Percentiles rank a stretch among this genome's conserved stretches.
Evolutionary conservation across 805 yeast species (phyloP).

Genomic region (Kazachstania psychrophila): DNA sequence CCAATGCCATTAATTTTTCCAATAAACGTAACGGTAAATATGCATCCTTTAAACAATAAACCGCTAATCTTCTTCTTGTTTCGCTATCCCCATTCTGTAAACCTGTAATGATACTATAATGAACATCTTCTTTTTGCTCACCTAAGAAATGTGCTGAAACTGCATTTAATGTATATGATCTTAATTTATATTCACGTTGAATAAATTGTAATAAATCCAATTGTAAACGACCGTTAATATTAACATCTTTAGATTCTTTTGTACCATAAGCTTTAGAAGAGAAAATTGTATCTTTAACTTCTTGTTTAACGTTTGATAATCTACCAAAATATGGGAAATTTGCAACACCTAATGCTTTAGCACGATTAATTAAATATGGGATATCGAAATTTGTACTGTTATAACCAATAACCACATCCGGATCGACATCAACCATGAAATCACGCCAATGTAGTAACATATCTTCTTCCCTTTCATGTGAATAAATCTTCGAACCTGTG

Average conservation of each 20-base stretch:
- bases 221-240: conserved; percentile 94
- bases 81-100: conserved; percentile 87
- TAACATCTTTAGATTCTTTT: conserved; percentile 81
- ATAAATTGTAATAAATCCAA: conserved; percentile 85
- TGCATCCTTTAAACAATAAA: conserved; percentile 94
- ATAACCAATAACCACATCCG: conserved; percentile 95
- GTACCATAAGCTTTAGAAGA: conserved; percentile 96
- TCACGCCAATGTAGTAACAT: conserved; percentile 83
- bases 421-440: conserved; percentile 75
- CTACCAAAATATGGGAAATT: conserved; percentile 86
- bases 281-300: conserved; percentile 70
- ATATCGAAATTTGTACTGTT: conserved; percentile 91
- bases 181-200: conserved; percentile 87
- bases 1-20: conserved; percentile 91
- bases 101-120: conserved; percentile 91
- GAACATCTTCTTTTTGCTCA: conserved; percentile 97
- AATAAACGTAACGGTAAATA: conserved; percentile 78
- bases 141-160: conserved; percentile 89
- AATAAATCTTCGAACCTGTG: conserved; percentile 84
- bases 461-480: conserved; percentile 64
- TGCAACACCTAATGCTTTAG: conserved; percentile 54
- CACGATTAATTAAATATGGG: conserved; percentile 86
- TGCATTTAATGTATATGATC: conserved; percentile 90
- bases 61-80: conserved; percentile 90
- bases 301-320: conserved; percentile 57